These are phyloP conservation scores for Cystobasidium sp. DNA, from an alignment of 1,284 basidiomycete species.

Conservation along the genomic window DNA sequence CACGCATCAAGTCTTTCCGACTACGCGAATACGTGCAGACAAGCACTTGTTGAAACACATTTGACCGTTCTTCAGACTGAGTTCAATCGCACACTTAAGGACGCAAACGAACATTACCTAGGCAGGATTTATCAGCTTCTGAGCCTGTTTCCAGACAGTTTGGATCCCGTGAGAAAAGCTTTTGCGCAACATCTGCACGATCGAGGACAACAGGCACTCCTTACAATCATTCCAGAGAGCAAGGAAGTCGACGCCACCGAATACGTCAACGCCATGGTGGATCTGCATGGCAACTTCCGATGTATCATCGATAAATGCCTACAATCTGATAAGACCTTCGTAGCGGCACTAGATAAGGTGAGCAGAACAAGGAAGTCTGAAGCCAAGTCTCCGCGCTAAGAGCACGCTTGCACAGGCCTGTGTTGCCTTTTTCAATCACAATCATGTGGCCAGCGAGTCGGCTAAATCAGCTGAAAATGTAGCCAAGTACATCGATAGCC, in stretches of 20 bases:
- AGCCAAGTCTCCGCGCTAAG: not conserved
- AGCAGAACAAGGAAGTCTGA: constrained; percentile 29
- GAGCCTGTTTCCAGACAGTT: constrained; percentile 82
- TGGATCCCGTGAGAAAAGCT: constrained; percentile 87
- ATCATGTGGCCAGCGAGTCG: constrained; percentile 79
- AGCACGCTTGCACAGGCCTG: constrained; percentile 71
- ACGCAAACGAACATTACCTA: constrained; percentile 89
- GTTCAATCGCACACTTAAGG: constrained; percentile 89
- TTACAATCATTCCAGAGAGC: constrained; percentile 66
- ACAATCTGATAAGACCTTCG: constrained; percentile 90
- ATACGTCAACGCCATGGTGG: constrained; percentile 88
- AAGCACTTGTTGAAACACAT: constrained; percentile 88
- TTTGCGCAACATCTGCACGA: constrained; percentile 95
- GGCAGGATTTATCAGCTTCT: constrained; percentile 93
- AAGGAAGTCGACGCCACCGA: constrained; percentile 73
- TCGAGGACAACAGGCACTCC: constrained; percentile 80
- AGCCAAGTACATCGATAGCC: constrained; percentile 88
- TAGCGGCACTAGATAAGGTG: constrained; percentile 81
- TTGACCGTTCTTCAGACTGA: constrained; percentile 87
- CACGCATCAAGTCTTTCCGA: constrained; percentile 72
- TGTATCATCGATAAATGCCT: constrained; percentile 89
- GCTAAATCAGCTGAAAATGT: constrained; percentile 91
- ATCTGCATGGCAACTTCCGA: constrained; percentile 88
- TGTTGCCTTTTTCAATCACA: constrained; percentile 92
- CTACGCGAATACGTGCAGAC: constrained; percentile 87